Percentiles rank a stretch among this genome's conserved stretches.
These are phyloP conservation scores for Eucalyptus sp. DNA, from an alignment of 345 rosid species.

Conservation along the genomic window DNA sequence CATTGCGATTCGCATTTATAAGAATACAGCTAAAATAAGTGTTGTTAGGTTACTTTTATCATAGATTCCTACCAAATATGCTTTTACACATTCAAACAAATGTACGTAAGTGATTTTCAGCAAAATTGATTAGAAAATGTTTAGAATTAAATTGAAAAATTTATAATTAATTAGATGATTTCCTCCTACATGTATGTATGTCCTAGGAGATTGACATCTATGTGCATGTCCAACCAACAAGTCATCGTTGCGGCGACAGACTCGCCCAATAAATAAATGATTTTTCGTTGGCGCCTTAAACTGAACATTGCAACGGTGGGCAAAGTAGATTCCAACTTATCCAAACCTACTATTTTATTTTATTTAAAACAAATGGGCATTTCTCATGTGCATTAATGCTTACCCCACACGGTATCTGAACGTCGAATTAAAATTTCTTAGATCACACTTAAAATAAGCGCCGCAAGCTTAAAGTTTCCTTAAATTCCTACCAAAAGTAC, in stretches of 20 bases:
- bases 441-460: background rate
- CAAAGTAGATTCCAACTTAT: background rate
- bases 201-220: background rate
- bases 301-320: background rate
- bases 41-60: background rate
- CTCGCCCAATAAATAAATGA: background rate
- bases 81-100: background rate
- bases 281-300: background rate
- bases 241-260: fast-evolving
- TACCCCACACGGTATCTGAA: background rate
- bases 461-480: background rate
- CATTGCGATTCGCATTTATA: background rate
- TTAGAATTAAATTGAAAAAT: background rate
- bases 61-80: background rate
- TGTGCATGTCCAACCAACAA: background rate
- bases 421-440: background rate
- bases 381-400: background rate
- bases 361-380: no score
- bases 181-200: background rate
- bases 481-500: background rate
- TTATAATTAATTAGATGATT: background rate
- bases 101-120: fast-evolving
- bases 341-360: background rate
- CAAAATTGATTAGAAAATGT: fast-evolving
- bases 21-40: background rate